Base-by-base conservation (phyloP, 768 basidiomycete species). In the Tylopilus subfusipes region DNA sequence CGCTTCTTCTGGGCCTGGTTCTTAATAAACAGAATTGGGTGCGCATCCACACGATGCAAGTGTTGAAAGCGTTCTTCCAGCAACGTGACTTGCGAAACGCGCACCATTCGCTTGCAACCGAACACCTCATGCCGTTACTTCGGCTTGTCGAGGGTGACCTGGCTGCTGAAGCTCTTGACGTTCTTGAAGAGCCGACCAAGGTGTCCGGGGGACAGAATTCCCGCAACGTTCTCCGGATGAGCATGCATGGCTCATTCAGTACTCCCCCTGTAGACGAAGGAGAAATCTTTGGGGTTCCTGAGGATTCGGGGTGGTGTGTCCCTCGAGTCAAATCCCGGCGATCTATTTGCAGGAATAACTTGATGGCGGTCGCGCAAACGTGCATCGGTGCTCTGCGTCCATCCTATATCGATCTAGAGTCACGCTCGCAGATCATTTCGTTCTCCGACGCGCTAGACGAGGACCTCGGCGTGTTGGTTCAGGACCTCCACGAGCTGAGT, bases 221-320 rank as follows among this genome's bases (percentile, higher is more conserved):
- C 1, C 88, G 88, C 55, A 88, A 92, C 60, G 89, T 94, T n/a
- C 76, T 95, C 22, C 83, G 91, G 7, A 93, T 95, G 90, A 93
- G 93, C 69, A 86, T 94, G 82, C 85, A 88, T 58, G 67, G 78
- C 22, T 80, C 78, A 27, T 69, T 77, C 16, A 69, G 72, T 31
- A 66, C 73, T 27, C 66, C 74, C 24, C 73, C 78, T 40, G 74
- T 78, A 12, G 82, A 87, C 36, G 77, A 81, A 7, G 82, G 84
- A 1, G 85, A 84, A 22, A 79, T 95, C 13, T 95, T 95, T 65
- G 92, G 93, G 16, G 76, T 90, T 22, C 86, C 90, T 1, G 79
- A 86, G 52, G 82, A 85, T 36, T 90, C 88, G 4, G 94, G 94
- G 18, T 97, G 94, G 94, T 89, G 83, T 58, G 80, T 94, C 44